Evolutionary conservation across 2,329 filamentous ascomycete genomes (phyloP), one percentile per base, ranked within the genome.

Genomic region (Fusarium subtropicale): DNA sequence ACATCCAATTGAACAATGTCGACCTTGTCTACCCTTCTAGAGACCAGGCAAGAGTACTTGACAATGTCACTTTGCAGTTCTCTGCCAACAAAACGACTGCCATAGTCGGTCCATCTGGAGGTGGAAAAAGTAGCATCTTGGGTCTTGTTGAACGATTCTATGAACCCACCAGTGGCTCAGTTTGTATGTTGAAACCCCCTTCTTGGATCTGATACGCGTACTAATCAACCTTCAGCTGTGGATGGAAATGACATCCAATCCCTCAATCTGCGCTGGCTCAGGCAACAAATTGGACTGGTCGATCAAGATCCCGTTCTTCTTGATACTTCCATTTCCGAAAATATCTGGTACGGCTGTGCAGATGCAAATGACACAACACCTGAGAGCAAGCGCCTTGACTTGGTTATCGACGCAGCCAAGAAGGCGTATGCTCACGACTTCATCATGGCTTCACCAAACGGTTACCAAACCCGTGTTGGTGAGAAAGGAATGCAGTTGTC

Each of bases 401-500:
- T 38, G 34, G 26, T 52, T 28, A 52, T 52, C 24, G 48, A 52
- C 5, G 34, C 48, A 3, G 34, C 48, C 26, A 52, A 31, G 34
- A 52, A 52, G 48, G 48, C 48, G n/a, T 52, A 52, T 39, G 48
- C 48, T 39, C 48, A 52, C 34, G 48, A 52, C 3, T 52, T 52
- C 48, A 41, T 52, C 9, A 52, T 52, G 24, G 34, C 33, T 28
- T 52, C 34, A 22, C 9, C 33, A 16, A 16, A 52, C 4, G 84
- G 84, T 0, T 82, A 83, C 15, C 82, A 85, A 1, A 80, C 80
- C 42, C 80, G 80, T 42, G 83, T 84, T 4, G 77, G 80, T 0
- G 87, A 88, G 20, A 86, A 88, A 52, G 88, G 88, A 13, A 87
- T 87, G 0, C 79, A 82, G 4, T 80, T 87, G 16, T 84, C 82